Evolutionary conservation across 2,329 filamentous ascomycete genomes (phyloP), one percentile per base, ranked within the genome.

Genomic region (Hyphodiscus sp.): DNA sequence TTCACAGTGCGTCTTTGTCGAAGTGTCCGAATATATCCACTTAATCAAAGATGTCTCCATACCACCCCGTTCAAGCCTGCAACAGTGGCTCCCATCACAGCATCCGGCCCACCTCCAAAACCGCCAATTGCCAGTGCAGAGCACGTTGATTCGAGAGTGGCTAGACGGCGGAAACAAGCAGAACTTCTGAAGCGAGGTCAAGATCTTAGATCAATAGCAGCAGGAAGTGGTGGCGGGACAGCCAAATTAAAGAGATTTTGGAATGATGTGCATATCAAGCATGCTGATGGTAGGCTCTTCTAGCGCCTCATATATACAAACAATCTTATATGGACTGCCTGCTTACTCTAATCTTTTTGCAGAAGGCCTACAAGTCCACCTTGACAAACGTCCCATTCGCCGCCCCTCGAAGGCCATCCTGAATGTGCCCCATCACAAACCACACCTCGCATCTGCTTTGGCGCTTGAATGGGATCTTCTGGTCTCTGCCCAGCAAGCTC

Each of bases 391-490:
- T 23, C 84, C 91, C 3, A 81, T 99, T 56, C 85, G 91, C 57
- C 90, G 88, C 49, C 87, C 86, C 0, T 84, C 84, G 50, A 90
- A 91, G 67, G 68, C 80, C 42, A 76, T 89, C 58, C 76, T 99
- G 63, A 81, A 78, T 1, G 65, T 97, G 26, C 91, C 94, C 0
- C 64, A 74, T 1, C 80, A 78, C 53, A 97, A 96, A 73, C 84
- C 83, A 30, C 81, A 90, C 65, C 85, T 97, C 41, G 92, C 92
- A 20, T 79, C 85, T 45, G 89, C 89, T 53, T 84, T 99, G 58
- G 94, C 92, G 2, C 74, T 95, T 45, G 94, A 99, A 75, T 99
- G 94, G 94, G 91, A 96, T 68, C 77, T 86, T 47, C 79, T 99
- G 56, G 79, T 85, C 20, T 88, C 87, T 15, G 83, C 87, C 2